phyloP scores from a whole-genome alignment of 106 monocot genomes.

The Iris macrosiphon region DNA sequence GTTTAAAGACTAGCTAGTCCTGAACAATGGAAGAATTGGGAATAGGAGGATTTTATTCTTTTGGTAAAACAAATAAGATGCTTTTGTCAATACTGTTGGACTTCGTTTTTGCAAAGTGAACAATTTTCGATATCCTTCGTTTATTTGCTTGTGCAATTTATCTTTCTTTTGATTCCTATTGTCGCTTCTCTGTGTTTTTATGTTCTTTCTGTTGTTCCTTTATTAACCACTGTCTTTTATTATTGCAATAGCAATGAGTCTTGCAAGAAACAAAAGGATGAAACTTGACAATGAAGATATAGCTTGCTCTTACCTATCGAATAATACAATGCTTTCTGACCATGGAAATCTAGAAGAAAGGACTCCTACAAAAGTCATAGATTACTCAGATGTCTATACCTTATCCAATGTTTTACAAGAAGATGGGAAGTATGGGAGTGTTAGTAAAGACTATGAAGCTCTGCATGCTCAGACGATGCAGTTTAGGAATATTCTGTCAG shows the following conservation, averaged over 20 bases:
- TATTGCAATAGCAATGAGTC: slow-evolving; percentile 6
- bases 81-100: no score
- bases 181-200: no score
- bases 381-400: slow-evolving; percentile 6
- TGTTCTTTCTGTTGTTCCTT: no score
- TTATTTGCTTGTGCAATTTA: no score
- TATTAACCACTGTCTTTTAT: no score
- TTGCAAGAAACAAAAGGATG: slow-evolving; percentile 7
- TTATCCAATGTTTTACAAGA: slow-evolving; percentile 12
- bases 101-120: no score
- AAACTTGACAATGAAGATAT: slow-evolving; percentile 10
- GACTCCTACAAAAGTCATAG: neutral
- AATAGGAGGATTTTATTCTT: no score
- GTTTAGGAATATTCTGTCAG: neutral
- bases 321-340: neutral
- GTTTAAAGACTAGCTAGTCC: no score
- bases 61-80: no score
- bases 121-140: no score
- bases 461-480: slow-evolving; percentile 6
- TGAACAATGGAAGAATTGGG: no score
- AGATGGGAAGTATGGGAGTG: slow-evolving; percentile 31
- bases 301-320: neutral
- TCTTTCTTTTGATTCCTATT: no score
- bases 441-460: slow-evolving; percentile 29
- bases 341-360: neutral